These are phyloP conservation scores for Chlorella vulgaris DNA, from an alignment of 139 green algal genomes.

Conservation along the genomic window DNA sequence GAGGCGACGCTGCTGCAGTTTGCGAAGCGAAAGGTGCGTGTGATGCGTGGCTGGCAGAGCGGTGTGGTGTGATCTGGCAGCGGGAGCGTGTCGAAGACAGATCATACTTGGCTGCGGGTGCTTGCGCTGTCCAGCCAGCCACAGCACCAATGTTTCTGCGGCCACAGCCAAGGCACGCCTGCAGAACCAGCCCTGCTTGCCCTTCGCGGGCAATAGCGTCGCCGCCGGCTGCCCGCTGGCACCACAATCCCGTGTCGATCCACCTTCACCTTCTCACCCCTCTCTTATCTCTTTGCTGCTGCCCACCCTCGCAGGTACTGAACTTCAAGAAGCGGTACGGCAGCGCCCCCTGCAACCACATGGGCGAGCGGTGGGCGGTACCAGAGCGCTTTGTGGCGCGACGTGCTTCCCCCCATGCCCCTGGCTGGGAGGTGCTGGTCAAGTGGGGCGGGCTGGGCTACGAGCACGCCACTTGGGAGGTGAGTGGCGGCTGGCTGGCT, in stretches of 20 bases:
- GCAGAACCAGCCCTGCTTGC: too few relatives aligned
- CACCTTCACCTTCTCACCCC: neutral
- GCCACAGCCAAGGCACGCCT: too few relatives aligned
- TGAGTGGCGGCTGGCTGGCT: neutral
- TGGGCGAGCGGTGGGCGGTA: slow-evolving; percentile 57
- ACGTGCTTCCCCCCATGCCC: slow-evolving; percentile 62
- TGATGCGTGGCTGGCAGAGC: too few relatives aligned
- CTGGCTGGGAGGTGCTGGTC: slow-evolving; percentile 90
- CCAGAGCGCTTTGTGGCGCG: slow-evolving; percentile 63
- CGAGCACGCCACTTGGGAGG: slow-evolving; percentile 89
- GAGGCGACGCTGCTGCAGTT: slow-evolving; percentile 70
- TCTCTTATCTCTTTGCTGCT: neutral
- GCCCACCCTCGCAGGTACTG: slow-evolving; percentile 44
- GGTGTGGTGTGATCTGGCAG: too few relatives aligned
- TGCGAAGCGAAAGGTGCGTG: slow-evolving; percentile 67
- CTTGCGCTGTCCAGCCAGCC: too few relatives aligned
- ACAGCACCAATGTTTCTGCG: too few relatives aligned
- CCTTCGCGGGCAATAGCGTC: too few relatives aligned
- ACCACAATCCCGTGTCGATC: too few relatives aligned
- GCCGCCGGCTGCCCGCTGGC: too few relatives aligned
- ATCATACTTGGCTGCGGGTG: too few relatives aligned
- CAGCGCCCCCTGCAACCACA: slow-evolving; percentile 44
- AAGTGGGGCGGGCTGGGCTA: slow-evolving; percentile 82
- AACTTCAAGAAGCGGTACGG: slow-evolving; percentile 83
- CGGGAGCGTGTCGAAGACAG: too few relatives aligned